Percentiles rank a stretch among this genome's conserved stretches.
These are phyloP conservation scores for Cucurbita pepo DNA, from an alignment of 306 rosid species.

Conservation along the genomic window DNA sequence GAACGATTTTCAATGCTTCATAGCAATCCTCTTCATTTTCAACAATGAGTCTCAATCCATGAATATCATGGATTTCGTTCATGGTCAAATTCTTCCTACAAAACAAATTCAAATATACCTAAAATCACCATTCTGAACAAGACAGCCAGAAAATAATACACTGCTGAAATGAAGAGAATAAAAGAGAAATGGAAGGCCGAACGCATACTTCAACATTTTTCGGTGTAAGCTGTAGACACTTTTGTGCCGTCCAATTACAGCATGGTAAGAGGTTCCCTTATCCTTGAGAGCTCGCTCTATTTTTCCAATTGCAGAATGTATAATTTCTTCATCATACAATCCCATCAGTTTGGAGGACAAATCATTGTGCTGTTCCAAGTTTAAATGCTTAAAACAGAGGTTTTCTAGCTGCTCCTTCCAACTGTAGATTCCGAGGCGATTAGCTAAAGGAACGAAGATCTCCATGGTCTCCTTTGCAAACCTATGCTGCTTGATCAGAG, in stretches of 20 bases:
- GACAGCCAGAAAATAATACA: not conserved
- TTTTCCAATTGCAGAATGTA: slow-evolving; percentile 47
- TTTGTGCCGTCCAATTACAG: slow-evolving; percentile 73
- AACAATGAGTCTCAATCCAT: slow-evolving; percentile 84
- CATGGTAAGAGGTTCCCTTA: slow-evolving; percentile 61
- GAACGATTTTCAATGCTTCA: slow-evolving; percentile 59
- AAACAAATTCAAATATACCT: not conserved
- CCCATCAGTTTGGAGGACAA: slow-evolving; percentile 66
- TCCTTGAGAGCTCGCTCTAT: slow-evolving; percentile 53
- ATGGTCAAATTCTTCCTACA: slow-evolving; percentile 71
- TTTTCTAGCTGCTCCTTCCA: slow-evolving; percentile 92
- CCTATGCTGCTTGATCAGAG: slow-evolving; percentile 57
- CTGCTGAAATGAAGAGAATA: not conserved
- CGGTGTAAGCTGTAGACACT: slow-evolving; percentile 75
- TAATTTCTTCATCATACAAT: slow-evolving; percentile 66
- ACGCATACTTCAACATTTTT: slow-evolving; percentile 77
- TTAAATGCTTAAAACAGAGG: slow-evolving; percentile 75
- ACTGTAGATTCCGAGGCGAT: slow-evolving; percentile 75
- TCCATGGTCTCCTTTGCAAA: slow-evolving; percentile 97
- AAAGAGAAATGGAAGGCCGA: slow-evolving; percentile 9
- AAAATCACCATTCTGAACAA: not conserved
- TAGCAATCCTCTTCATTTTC: slow-evolving; percentile 84
- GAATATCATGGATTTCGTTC: slow-evolving; percentile 83
- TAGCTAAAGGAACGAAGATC: slow-evolving; percentile 91
- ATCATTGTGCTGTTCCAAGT: slow-evolving; percentile 53